phyloP scores from a whole-genome alignment of 148 eudicot genomes.

The Camellia japonica region DNA sequence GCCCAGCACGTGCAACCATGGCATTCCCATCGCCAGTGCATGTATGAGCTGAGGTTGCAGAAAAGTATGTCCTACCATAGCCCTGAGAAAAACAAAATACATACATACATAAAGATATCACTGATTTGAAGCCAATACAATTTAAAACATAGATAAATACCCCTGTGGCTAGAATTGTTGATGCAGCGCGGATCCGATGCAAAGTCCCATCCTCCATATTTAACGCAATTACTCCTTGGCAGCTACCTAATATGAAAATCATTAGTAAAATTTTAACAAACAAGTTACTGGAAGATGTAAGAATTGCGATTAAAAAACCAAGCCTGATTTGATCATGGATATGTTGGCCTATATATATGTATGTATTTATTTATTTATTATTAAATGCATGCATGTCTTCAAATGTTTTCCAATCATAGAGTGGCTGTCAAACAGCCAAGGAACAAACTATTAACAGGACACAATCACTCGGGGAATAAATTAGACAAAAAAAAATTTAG shows the following conservation, averaged over 20 bases:
- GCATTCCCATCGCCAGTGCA: constrained; percentile 99
- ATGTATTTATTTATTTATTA: background rate
- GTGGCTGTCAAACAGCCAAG: background rate
- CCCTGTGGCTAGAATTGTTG: constrained; percentile 97
- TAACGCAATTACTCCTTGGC: constrained; percentile 95
- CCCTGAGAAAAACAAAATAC: constrained; percentile 35
- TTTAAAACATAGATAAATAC: constrained; percentile 37
- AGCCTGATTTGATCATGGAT: background rate
- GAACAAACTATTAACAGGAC: background rate
- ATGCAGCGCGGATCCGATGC: constrained; percentile 78
- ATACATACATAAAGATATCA: background rate
- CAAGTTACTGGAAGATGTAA: background rate
- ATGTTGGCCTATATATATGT: background rate
- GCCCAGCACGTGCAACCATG: constrained; percentile 99
- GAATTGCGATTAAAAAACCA: background rate
- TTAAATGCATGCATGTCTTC: background rate
- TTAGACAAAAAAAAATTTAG: background rate
- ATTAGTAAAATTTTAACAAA: background rate
- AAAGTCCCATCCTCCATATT: constrained; percentile 98
- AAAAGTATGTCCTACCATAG: constrained; percentile 93
- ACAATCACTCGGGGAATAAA: background rate
- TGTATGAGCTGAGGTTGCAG: constrained; percentile 97
- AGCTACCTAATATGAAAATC: constrained; percentile 52
- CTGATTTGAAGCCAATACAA: background rate
- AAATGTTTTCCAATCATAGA: background rate